Base-by-base conservation (phyloP, 1,284 basidiomycete genomes). In the Coniophora puteana region DNA sequence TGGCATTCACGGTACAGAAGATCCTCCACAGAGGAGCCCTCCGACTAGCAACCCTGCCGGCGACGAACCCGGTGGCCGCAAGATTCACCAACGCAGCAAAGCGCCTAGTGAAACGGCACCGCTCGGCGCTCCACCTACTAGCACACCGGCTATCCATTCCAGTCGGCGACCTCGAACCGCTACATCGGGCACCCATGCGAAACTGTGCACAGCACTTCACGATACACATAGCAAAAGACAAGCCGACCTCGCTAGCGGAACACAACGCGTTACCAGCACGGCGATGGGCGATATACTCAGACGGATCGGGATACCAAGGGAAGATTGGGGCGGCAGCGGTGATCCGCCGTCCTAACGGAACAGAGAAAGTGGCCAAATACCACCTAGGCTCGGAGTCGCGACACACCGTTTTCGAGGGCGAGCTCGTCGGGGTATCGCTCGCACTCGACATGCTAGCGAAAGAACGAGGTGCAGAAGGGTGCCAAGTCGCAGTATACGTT, bases 251-350 rank as follows among this genome's bases (percentile, higher is more conserved):
- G 2, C 17, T 42, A 5, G 21, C 3, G 5, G 28, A 38, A 0
- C 36, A 42, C 2, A 4, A 38, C 3, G 12, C n/a, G n/a, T n/a
- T n/a, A n/a, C n/a, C n/a, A 7, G 1, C 21, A 4, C 4, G 4
- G 0, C 8, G 31, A 1, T n/a, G 10, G 14, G 16, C 27, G 5
- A 8, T 42, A 3, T 42, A 28, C 4, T 21, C 33, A 1, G 27
- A 42, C 2, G 36, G 40, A 0, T 42, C 36, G 1, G 26, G 35
- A 1, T 5, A 20, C 8, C 16, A 40, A 6, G 13, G 16, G 0
- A 38, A 39, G 3, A 10, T 42, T 3, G 36, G 40, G 0, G 36
- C 27, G 18, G 40, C 40, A 10, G 40, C 36, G 5, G 20, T n/a
- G n/a, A n/a, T n/a, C n/a, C n/a, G n/a, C n/a, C n/a, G n/a, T n/a